phyloP scores from a whole-genome alignment of 1,284 basidiomycete genomes.

The Apiotrichum montevideense region DNA sequence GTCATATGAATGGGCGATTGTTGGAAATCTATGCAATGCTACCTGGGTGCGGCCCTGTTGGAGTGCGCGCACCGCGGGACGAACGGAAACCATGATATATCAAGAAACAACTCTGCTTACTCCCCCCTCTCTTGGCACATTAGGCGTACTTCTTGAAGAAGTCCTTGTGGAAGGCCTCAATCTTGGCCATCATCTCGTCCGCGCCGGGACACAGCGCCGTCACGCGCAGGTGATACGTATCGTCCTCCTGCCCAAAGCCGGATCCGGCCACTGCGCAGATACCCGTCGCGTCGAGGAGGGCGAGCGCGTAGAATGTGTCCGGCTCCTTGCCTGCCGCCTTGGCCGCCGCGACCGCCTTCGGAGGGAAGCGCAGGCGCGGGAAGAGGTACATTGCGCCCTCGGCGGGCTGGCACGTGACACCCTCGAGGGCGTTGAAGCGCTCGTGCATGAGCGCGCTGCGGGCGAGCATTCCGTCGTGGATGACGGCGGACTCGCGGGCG shows the following conservation, averaged over 20 bases:
- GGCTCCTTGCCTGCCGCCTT: slow-evolving; percentile 62
- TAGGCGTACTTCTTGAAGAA: slow-evolving; percentile 62
- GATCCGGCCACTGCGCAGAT: slow-evolving; percentile 83
- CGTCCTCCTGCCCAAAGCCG: slow-evolving; percentile 80
- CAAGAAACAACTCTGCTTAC: too few species aligned
- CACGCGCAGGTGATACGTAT: slow-evolving; percentile 74
- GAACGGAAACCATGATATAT: too few species aligned
- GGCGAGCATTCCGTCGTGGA: slow-evolving; percentile 61
- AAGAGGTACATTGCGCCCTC: slow-evolving; percentile 76
- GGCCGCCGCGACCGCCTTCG: slow-evolving; percentile 65
- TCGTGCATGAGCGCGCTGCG: slow-evolving; percentile 64
- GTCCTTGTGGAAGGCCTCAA: slow-evolving; percentile 68
- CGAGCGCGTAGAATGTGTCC: slow-evolving; percentile 75
- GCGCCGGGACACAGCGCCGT: slow-evolving; percentile 72
- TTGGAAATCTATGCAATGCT: too few species aligned
- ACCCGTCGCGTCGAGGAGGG: slow-evolving; percentile 69
- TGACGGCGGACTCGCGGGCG: slow-evolving; percentile 68
- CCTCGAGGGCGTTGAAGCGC: slow-evolving; percentile 65
- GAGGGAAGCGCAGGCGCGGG: slow-evolving; percentile 61
- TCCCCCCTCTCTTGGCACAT: background rate
- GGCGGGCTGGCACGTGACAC: slow-evolving; percentile 74
- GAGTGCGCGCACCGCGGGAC: too few species aligned
- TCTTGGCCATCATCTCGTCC: slow-evolving; percentile 72
- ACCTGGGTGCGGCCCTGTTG: too few species aligned
- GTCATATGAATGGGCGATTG: too few species aligned